Base-by-base conservation (phyloP, 257 asterid genomes). In the Salvia miltiorrhiza region DNA sequence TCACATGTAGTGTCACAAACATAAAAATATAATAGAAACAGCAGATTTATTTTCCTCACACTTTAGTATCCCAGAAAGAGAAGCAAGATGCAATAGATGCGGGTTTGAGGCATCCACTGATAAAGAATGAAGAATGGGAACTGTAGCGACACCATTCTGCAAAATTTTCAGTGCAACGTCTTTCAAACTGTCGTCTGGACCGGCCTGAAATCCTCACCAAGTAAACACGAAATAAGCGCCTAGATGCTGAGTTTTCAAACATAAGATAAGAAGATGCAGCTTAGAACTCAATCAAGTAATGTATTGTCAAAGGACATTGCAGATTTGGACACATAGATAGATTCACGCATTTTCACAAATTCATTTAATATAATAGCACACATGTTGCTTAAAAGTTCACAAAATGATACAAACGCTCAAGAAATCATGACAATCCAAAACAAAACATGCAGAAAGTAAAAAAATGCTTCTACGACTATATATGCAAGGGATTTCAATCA, bases 111-210 rank as follows among this genome's bases (percentile, higher is more conserved):
- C 95, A 76, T 88, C 93, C 45, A 57, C 78, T 28, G 90, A 72
- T 19, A 86, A 67, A 50, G 87, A 80, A 84, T 87, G 95, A 75
- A 90, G 86, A 70, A 93, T 80, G 53, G 97, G 98, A 81, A 93
- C 81, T 3, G 92, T 80, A 28, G 98, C 78, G 53, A 93, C 89
- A 65, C 83, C 87, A 70, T 83, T 82, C 69, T 85, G 90, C 84
- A 93, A 76, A 78, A 93, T 82, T 82, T 93, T 86, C 84, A 87
- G 70, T 11, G 95, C 87, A 55, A 93, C 85, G 20, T 90, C 93
- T 77, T 93, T 90, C 87, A 93, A 70, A 81, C 61, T 88, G 72
- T 86, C 93, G 70, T 90, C 97, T 45, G 97, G 97, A 54, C 95
- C 97, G 71, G 94, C 96, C 97, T 93, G 88, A 73, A 71, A 76